Percentiles rank a stretch among this genome's conserved stretches.
Conservation (phyloP, 176 grass and related monocot genomes). For the Bothriochloa decipiens region DNA sequence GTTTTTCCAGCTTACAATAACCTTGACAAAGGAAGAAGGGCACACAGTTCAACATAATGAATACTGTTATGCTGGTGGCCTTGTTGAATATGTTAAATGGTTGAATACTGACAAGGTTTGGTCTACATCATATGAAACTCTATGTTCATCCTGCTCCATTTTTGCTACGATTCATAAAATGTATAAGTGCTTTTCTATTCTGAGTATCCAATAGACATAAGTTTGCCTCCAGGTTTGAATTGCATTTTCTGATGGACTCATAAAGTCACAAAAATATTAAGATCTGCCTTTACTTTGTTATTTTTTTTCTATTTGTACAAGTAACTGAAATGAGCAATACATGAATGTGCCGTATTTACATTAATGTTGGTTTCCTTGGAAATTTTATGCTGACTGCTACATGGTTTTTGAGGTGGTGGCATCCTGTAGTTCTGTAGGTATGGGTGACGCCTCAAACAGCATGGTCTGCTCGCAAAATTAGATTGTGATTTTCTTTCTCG, state of each 20-base stretch:
- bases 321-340: background rate
- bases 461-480: conserved; percentile 1
- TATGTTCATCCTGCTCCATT: conserved; percentile 26
- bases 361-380: conserved; percentile 16
- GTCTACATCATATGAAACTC: conserved; percentile 15
- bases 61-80: conserved; percentile 92
- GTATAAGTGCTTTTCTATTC: background rate
- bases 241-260: conserved; percentile 25
- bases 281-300: background rate
- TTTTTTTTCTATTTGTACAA: conserved; percentile 22
- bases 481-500: background rate
- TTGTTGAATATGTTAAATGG: conserved; percentile 97
- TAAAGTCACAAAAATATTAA: conserved; percentile 16
- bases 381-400: conserved; percentile 27
- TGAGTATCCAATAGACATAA: background rate
- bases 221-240: conserved; percentile 19
- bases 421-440: background rate
- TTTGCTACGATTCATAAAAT: conserved; percentile 1
- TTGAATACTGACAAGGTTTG: conserved; percentile 97
- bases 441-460: background rate
- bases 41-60: conserved; percentile 71
- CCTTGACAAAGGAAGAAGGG: conserved; percentile 77
- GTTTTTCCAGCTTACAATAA: conserved; percentile 74
- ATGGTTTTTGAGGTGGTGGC: background rate
- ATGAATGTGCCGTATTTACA: conserved; percentile 5